Base-by-base conservation (phyloP, 805 yeast species). In the Saccharomycopsis synnaedendra region DNA sequence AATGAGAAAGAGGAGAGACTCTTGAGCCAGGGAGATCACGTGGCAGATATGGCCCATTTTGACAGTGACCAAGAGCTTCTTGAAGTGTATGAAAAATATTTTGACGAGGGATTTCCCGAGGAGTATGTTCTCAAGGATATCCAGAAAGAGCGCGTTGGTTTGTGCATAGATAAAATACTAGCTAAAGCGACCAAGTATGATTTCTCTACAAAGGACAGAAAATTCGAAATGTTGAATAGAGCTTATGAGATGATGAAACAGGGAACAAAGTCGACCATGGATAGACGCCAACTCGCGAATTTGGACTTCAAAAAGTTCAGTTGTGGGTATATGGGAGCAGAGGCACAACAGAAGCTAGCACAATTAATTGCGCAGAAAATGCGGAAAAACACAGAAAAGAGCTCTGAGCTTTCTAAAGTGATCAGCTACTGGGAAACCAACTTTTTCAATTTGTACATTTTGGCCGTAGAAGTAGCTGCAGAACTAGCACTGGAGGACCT, bases 401-500 rank as follows among this genome's bases (percentile, higher is more conserved):
- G 27, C 11, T 8, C 9, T 32, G 44, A 44, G 28, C n/a, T 40
- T n/a, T 38, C 27, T 11, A 35, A 44, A 30, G 43, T 44, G 33
- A 10, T 44, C 5, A 27, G 31, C 7, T 51, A 45, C 37, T 37
- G 48, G 48, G 47, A 47, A 29, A 9, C 19, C 3, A 53, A 54
- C 29, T 48, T 48, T n/a, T 50, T 50, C 32, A 39, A 32, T 5
- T 45, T 50, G 30, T 48, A 48, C 29, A 37, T 50, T 7, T 37
- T 50, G 30, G 40, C 49, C 7, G 51, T 51, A 28, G 54, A 50
- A 33, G 40, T 50, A 28, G 46, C 52, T 29, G 49, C 52, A 30
- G 38, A 42, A n/a, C 19, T 48, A 28, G 56, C 48, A 8, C 56
- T 51, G 6, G 55, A 43, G n/a, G 58, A 46, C 38, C 47, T 55